Conservation (phyloP, 371 early-diverging fungal species). For the Actinomortierella wolfii region DNA sequence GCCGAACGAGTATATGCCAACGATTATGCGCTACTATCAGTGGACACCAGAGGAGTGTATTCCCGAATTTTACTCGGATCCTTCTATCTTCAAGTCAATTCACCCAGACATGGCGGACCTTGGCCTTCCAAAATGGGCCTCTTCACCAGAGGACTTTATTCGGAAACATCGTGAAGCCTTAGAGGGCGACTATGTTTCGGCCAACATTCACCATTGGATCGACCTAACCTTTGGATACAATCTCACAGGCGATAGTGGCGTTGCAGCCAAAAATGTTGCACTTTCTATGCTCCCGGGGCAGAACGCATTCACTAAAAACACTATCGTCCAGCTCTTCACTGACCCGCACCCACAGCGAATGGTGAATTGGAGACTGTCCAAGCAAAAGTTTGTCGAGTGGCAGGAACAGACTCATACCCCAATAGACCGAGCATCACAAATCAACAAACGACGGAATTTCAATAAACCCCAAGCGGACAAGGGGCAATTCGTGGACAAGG, state of each 20-base stretch:
- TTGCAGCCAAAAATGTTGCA: conserved; percentile 76
- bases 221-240: conserved; percentile 85
- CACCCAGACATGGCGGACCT: conserved; percentile 74
- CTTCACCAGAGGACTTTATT: conserved; percentile 72
- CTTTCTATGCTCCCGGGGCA: conserved; percentile 67
- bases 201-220: conserved; percentile 80
- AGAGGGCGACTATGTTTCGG: conserved; percentile 82
- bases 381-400: conserved; percentile 21
- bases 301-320: conserved; percentile 74
- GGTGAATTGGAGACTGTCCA: conserved; percentile 35
- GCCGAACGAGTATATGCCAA: conserved; percentile 72
- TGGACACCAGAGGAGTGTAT: conserved; percentile 83
- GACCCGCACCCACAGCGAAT: conserved; percentile 68
- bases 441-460: conserved; percentile 29
- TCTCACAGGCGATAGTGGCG: conserved; percentile 73
- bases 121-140: conserved; percentile 71
- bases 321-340: conserved; percentile 75
- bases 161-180: conserved; percentile 68
- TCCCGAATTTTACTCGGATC: conserved; percentile 72
- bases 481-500: conserved; percentile 41
- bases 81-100: conserved; percentile 66
- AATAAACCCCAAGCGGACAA: conserved; percentile 33
- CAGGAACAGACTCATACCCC: conserved; percentile 15
- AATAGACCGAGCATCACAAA: conserved; percentile 32
- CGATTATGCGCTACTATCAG: conserved; percentile 64